These are phyloP conservation scores for Setaria viridis DNA, from an alignment of 202 grass and related monocot species.

Conservation along the genomic window DNA sequence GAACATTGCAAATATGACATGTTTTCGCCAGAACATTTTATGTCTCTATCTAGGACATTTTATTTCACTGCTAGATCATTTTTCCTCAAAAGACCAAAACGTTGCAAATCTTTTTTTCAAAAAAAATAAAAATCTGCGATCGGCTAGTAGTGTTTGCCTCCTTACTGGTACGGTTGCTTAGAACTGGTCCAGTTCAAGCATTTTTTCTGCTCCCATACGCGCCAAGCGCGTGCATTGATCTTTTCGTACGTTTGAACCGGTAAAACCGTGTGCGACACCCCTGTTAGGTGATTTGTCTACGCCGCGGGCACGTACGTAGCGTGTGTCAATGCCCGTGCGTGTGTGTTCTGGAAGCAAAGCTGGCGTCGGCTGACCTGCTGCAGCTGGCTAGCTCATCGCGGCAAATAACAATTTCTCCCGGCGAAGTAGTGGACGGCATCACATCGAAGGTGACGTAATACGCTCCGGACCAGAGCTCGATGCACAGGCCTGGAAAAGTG, in stretches of 20 bases:
- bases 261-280: conserved; percentile 42
- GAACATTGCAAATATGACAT: too few species aligned
- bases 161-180: neutral
- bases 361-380: neutral
- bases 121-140: neutral
- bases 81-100: too few species aligned
- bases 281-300: neutral
- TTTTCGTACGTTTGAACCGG: conserved; percentile 46
- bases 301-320: neutral
- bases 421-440: conserved; percentile 12
- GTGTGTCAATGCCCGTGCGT: conserved; percentile 19
- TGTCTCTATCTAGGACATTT: neutral
- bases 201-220: neutral
- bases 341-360: conserved; percentile 39
- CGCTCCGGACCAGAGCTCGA: neutral
- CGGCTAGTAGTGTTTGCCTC: neutral
- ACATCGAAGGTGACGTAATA: neutral
- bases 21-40: too few species aligned
- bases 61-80: too few species aligned
- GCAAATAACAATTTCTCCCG: neutral
- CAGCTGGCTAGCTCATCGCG: neutral
- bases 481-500: too few species aligned
- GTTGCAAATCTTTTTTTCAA: neutral
- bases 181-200: neutral
- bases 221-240: neutral